phyloP scores from a whole-genome alignment of 2,329 filamentous ascomycete genomes.

The Alternaria rosae region DNA sequence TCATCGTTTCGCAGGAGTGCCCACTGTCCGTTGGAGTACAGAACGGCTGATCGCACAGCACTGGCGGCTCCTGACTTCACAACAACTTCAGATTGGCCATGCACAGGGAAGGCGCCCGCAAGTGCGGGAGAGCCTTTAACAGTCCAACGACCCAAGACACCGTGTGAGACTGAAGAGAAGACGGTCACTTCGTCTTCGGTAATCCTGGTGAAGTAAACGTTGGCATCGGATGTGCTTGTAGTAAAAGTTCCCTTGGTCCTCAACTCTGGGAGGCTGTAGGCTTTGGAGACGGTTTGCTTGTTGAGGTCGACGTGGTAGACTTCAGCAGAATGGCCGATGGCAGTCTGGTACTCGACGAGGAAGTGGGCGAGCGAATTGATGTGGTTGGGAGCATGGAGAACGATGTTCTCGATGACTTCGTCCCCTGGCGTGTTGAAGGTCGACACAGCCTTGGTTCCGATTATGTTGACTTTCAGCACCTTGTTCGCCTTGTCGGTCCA shows the following conservation, averaged over 20 bases:
- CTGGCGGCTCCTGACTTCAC: slow-evolving; percentile 72
- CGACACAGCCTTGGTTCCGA: slow-evolving; percentile 59
- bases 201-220: slow-evolving; percentile 88
- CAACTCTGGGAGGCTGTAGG: slow-evolving; percentile 78
- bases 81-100: slow-evolving; percentile 83
- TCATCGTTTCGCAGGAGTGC: slow-evolving; percentile 83
- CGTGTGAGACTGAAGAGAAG: slow-evolving; percentile 78
- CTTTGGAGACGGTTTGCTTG: slow-evolving; percentile 72
- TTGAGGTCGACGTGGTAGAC: slow-evolving; percentile 84
- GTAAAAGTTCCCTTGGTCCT: slow-evolving; percentile 78
- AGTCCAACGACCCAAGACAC: slow-evolving; percentile 77
- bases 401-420: slow-evolving; percentile 59
- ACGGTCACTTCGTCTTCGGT: slow-evolving; percentile 77
- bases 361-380: slow-evolving; percentile 80
- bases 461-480: slow-evolving; percentile 74
- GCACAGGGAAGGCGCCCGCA: slow-evolving; percentile 57
- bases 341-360: slow-evolving; percentile 79
- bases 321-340: slow-evolving; percentile 77
- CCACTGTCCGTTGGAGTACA: slow-evolving; percentile 76
- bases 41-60: slow-evolving; percentile 78
- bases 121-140: slow-evolving; percentile 55
- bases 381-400: slow-evolving; percentile 76
- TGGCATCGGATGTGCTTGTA: slow-evolving; percentile 76
- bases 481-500: slow-evolving; percentile 72
- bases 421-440: slow-evolving; percentile 54